Percentiles rank a stretch among this genome's conserved stretches.
These are phyloP conservation scores for Bonia amplexicaulis DNA, from an alignment of 176 grass and related monocot genomes.

Conservation along the genomic window DNA sequence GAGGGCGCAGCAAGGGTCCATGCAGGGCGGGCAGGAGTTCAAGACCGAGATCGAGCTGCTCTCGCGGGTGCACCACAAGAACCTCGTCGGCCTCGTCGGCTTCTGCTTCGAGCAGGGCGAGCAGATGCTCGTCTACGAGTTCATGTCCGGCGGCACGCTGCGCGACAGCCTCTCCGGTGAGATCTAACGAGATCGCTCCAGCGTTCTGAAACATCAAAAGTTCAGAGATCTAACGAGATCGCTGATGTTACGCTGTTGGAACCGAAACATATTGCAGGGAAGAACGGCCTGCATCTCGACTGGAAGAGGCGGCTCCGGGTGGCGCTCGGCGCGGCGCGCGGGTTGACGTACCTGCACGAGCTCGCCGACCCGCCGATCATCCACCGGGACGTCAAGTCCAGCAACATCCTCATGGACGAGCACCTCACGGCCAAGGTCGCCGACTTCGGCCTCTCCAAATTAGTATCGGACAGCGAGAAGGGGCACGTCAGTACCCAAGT, in stretches of 20 bases:
- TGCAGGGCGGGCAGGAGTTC: constrained; percentile 91
- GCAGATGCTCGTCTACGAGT: constrained; percentile 98
- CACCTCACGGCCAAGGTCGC: constrained; percentile 92
- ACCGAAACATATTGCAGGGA: constrained; percentile 42
- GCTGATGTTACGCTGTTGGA: neutral
- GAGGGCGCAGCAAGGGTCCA: constrained; percentile 73
- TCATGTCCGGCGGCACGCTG: constrained; percentile 70
- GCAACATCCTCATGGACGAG: constrained; percentile 92
- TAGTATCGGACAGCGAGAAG: constrained; percentile 65
- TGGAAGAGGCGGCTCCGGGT: constrained; percentile 77
- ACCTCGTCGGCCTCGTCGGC: constrained; percentile 77
- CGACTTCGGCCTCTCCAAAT: constrained; percentile 93
- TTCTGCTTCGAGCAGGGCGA: constrained; percentile 97
- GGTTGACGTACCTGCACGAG: constrained; percentile 88
- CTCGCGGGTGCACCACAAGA: constrained; percentile 99
- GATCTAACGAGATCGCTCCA: neutral
- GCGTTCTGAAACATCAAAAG: neutral
- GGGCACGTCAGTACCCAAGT: constrained; percentile 85
- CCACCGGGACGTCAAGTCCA: constrained; percentile 93
- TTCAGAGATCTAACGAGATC: neutral
- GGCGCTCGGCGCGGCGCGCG: constrained; percentile 74
- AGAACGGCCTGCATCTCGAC: constrained; percentile 72
- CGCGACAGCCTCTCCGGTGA: constrained; percentile 72
- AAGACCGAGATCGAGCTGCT: constrained; percentile 99
- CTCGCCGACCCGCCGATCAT: constrained; percentile 95